Conservation (phyloP, 176 grass and related monocot species). For the barley (Hordeum vulgare) region DNA sequence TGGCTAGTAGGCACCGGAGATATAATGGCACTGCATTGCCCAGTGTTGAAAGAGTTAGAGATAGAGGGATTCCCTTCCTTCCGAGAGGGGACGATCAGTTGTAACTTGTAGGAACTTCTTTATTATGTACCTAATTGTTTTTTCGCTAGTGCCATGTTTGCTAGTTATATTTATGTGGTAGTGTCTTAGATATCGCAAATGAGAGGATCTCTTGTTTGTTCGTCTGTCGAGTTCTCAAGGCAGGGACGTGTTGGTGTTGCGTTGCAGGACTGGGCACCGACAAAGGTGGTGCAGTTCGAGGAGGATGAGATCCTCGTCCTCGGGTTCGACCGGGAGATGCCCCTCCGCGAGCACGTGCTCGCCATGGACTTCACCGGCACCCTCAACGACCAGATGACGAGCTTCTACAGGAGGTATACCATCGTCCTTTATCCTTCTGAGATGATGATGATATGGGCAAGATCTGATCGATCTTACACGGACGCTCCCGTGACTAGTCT, state of each 20-base stretch:
- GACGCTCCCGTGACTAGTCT: background rate
- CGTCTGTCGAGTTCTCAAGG: background rate
- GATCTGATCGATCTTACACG: background rate
- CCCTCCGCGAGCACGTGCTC: conserved; percentile 43
- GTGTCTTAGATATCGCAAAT: too few species aligned
- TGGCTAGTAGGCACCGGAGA: too few species aligned
- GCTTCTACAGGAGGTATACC: conserved; percentile 69
- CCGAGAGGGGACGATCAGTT: too few species aligned
- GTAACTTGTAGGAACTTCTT: too few species aligned
- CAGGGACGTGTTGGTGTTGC: background rate
- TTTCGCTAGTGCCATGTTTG: too few species aligned
- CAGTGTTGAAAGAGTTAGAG: too few species aligned
- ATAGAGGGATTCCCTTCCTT: too few species aligned
- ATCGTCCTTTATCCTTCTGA: background rate
- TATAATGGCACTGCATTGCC: too few species aligned
- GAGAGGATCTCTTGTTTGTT: background rate
- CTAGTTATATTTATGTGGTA: too few species aligned
- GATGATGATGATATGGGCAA: background rate
- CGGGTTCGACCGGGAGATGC: conserved; percentile 41
- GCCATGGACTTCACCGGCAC: conserved; percentile 55
- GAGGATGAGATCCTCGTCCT: conserved; percentile 72
- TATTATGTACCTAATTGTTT: too few species aligned
- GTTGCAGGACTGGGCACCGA: conserved; percentile 27
- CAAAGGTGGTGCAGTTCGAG: conserved; percentile 32
- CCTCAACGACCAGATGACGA: conserved; percentile 76